Evolutionary conservation across 1,284 basidiomycete genomes (phyloP).

Genomic region (Ceratorhiza oryzae-sativae): DNA sequence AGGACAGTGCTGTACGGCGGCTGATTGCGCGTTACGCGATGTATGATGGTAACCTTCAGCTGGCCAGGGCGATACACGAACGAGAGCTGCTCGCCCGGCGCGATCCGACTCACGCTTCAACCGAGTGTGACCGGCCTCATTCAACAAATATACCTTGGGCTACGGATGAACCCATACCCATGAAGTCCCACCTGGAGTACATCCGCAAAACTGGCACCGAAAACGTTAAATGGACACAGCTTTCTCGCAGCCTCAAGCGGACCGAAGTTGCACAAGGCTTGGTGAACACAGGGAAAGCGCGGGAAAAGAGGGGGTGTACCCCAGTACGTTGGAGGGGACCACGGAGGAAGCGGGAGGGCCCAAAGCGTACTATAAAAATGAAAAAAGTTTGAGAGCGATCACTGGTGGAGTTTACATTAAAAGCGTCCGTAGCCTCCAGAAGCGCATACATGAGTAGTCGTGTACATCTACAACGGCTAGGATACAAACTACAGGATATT

Average conservation of each 20-base stretch:
- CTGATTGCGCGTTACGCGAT: slow-evolving; percentile 27
- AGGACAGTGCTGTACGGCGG: slow-evolving; percentile 15
- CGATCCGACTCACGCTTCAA: not conserved
- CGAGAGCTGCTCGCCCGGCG: slow-evolving; percentile 18
- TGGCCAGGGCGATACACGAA: slow-evolving; percentile 9
- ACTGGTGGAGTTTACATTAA: not conserved
- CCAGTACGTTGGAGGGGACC: not conserved
- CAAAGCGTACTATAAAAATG: slow-evolving; percentile 4
- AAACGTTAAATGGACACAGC: slow-evolving; percentile 14
- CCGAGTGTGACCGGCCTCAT: not conserved
- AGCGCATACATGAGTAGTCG: slow-evolving; percentile 20
- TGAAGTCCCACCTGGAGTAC: slow-evolving; percentile 28
- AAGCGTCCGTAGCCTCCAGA: slow-evolving; percentile 14
- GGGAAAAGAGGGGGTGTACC: not conserved
- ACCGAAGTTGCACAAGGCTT: not conserved
- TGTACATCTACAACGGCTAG: slow-evolving; percentile 25
- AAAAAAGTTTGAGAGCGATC: not conserved
- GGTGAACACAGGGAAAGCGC: not conserved
- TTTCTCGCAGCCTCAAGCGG: slow-evolving; percentile 9
- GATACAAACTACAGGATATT: slow-evolving; percentile 2
- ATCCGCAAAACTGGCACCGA: slow-evolving; percentile 4
- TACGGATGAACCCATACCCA: slow-evolving; percentile 1
- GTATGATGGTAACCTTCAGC: not conserved
- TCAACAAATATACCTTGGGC: slow-evolving; percentile 12
- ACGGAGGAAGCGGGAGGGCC: not conserved